Percentiles rank a stretch among this genome's conserved stretches.
Evolutionary conservation across 2,329 filamentous ascomycete species (phyloP).

Genomic region (Apiospora sp.): DNA sequence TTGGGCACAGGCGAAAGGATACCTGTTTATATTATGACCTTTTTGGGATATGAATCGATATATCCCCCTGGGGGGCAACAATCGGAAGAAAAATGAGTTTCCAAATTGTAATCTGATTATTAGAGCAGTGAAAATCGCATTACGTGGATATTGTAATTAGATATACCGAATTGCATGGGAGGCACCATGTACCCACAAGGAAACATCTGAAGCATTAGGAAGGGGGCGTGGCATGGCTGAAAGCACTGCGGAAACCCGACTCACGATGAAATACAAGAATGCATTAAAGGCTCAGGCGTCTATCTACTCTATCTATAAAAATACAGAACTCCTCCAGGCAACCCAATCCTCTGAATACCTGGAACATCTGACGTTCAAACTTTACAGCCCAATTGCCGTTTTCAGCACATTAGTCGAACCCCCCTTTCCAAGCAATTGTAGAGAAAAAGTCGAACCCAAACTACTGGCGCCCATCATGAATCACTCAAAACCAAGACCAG

Average conservation of each 20-base stretch:
- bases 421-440: not conserved
- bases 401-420: not conserved
- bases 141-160: too few relatives aligned
- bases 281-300: not conserved
- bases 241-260: too few relatives aligned
- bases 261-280: not conserved
- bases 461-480: not conserved
- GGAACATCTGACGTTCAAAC: slow-evolving; percentile 1
- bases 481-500: not conserved
- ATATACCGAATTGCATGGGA: too few relatives aligned
- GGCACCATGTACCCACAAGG: too few relatives aligned
- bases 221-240: too few relatives aligned
- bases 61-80: too few relatives aligned
- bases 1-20: not conserved
- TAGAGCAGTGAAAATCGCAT: too few relatives aligned
- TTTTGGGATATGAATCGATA: not conserved
- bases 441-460: not conserved
- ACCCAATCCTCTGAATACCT: not conserved
- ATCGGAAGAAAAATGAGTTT: too few relatives aligned
- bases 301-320: slow-evolving; percentile 14
- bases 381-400: not conserved
- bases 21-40: not conserved
- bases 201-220: too few relatives aligned
- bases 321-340: not conserved
- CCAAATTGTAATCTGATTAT: too few relatives aligned